A percentile compares a stretch with the other conserved stretches of the same genome.
Evolutionary conservation across 2,329 filamentous ascomycete species (phyloP).

Genomic region (Sordariomycetes sp.): DNA sequence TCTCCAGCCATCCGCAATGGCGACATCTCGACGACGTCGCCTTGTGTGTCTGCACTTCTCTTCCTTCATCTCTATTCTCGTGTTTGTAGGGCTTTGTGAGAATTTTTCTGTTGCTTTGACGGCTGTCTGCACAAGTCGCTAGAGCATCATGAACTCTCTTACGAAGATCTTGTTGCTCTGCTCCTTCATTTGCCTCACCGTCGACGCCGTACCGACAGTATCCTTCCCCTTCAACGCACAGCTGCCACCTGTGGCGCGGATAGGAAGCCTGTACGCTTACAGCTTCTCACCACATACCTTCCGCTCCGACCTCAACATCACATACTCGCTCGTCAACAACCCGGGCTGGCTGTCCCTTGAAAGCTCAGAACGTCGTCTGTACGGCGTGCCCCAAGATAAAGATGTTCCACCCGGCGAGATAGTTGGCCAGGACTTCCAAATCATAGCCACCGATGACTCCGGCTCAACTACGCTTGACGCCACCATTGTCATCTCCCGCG

Average conservation of each 20-base stretch:
- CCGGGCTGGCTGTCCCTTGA: conserved; percentile 72
- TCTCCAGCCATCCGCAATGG: conserved; percentile 19
- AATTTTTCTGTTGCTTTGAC: conserved; percentile 8
- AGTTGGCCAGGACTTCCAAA: conserved; percentile 50
- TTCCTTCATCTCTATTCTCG: conserved; percentile 5
- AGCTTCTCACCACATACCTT: conserved; percentile 69
- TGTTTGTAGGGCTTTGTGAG: conserved; percentile 8
- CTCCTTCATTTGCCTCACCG: conserved; percentile 12
- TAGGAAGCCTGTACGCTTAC: conserved; percentile 59
- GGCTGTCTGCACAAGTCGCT: conserved; percentile 11
- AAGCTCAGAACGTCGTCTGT: conserved; percentile 52
- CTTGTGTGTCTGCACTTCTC: conserved; percentile 6
- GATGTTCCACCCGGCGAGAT: conserved; percentile 40
- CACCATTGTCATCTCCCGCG: conserved; percentile 61
- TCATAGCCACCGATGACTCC: conserved; percentile 60
- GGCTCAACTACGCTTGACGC: conserved; percentile 57
- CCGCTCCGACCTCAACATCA: conserved; percentile 50
- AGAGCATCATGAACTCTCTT: conserved; percentile 18
- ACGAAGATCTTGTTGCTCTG: conserved; percentile 10
- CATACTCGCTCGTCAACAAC: conserved; percentile 56
- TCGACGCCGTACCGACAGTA: conserved; percentile 29
- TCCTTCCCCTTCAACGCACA: conserved; percentile 77
- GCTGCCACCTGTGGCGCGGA: conserved; percentile 67
- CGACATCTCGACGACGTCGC: conserved; percentile 10
- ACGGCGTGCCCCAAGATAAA: conserved; percentile 54